Percentiles rank a stretch among this genome's conserved stretches.
These are phyloP conservation scores for Raffaelea ambrosiae DNA, from an alignment of 2,329 filamentous ascomycete genomes.

Conservation along the genomic window DNA sequence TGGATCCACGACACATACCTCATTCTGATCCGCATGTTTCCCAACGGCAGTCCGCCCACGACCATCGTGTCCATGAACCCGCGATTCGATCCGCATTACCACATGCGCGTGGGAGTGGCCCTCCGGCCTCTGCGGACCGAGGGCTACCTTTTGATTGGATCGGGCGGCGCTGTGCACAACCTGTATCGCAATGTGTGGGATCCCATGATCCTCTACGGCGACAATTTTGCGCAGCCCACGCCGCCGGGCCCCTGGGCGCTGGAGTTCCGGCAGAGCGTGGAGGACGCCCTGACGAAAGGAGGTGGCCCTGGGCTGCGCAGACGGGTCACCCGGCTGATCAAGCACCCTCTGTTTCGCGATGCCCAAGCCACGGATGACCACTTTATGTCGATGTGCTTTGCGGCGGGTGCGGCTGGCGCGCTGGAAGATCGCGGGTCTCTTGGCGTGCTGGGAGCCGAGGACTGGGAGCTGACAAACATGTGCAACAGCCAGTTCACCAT, in stretches of 20 bases:
- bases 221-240: conserved; percentile 52
- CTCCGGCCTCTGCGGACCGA: conserved; percentile 48
- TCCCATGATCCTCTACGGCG: conserved; percentile 54
- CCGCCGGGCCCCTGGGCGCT: conserved; percentile 53
- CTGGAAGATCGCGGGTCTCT: conserved; percentile 32
- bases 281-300: conserved; percentile 41
- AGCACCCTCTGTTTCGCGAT: conserved; percentile 56
- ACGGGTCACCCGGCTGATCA: conserved; percentile 55
- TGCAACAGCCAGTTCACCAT: conserved; percentile 52
- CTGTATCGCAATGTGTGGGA: conserved; percentile 59
- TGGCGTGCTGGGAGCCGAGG: conserved; percentile 44
- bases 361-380: conserved; percentile 65
- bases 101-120: conserved; percentile 45
- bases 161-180: conserved; percentile 60
- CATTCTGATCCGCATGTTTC: conserved; percentile 63
- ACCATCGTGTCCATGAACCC: conserved; percentile 39
- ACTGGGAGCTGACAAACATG: conserved; percentile 61
- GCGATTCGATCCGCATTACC: conserved; percentile 30
- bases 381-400: conserved; percentile 58
- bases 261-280: conserved; percentile 57
- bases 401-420: conserved; percentile 46
- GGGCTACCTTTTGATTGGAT: conserved; percentile 43
- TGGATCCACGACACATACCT: conserved; percentile 69
- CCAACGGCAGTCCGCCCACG: conserved; percentile 53
- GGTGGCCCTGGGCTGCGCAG: conserved; percentile 45